Evolutionary conservation across 192 early-diverging fungal species (phyloP), one percentile per base, ranked within the genome.

Genomic region (Coemansia sp.): DNA sequence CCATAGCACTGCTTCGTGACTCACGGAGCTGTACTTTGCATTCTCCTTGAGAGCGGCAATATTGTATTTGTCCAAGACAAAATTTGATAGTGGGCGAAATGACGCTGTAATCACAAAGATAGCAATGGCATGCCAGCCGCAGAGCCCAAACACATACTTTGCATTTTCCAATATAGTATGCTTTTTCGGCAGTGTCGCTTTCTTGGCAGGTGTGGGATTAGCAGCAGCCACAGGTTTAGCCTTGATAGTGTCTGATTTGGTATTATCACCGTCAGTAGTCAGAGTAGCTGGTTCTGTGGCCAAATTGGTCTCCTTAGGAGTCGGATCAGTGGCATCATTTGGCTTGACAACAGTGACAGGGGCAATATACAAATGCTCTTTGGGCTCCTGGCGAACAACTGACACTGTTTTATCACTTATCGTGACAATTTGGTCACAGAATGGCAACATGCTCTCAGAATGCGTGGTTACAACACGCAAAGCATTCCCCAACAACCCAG

Each of bases 11-110:
- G 46, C 65, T 12, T 67, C 27, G 20, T 52, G 33, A n/a, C 60
- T 59, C 3, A 41, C 59, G 4, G 42, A 43, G n/a, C 29, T 62
- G 18, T 18, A 5, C 8, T 41, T 42, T 11, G 13, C 29, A 22
- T 57, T 67, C 2, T 24, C 12, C 27, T 68, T 70, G 18, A 77
- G 66, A 13, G 75, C 64, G 5, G 55, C 62, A 31, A 77, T 40
- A 15, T 71, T 60, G 47, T 72, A 68, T 2, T 70, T 69, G 27
- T 77, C 66, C 49, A 77, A 66, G 42, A 77, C n/a, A 60, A 72
- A 77, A n/a, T 51, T 68, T 9, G 44, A 44, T 1, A 77, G 43
- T 15, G 75, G 75, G 20, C 47, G 47, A n/a, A 51, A 8, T 0
- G 18, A 51, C 9, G 47, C 47, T 22, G 47, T 7, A 51, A 51